Base-by-base conservation (phyloP, 768 basidiomycete genomes). In the Lentinula lateritia region DNA sequence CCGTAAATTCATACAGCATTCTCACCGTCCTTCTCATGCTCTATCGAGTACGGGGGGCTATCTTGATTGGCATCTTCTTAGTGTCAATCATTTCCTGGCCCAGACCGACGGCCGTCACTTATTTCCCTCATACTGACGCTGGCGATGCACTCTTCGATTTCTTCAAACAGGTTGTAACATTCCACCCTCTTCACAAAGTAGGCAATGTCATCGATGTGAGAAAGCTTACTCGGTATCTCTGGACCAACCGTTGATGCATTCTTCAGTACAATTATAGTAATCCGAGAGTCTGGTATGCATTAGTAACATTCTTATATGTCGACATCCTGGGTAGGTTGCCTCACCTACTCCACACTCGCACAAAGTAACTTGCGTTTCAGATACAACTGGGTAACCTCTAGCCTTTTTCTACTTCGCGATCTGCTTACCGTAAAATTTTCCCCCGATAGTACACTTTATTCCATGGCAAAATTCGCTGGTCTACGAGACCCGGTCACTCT, bases 401-500 rank as follows among this genome's bases (percentile, higher is more conserved):
- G 8, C 41, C 20, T 32, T 32, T 15, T 35, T 35, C 34, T 39
- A 46, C 42, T 18, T 36, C 20, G 8, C 9, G 9, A 16, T 32
- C 4, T 52, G 35, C 28, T 34, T 12, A 34, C n/a, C 43, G 36
- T 18, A 20, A 38, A 18, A 45, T 60, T 13, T 58, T 52, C 60
- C 72, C 75, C 78, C 61, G 79, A 75, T 34, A 88, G 92, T 68
- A 93, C 92, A 8, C 76, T 95, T 4, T 93, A 93, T 70, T 89
- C 92, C 42, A 93, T 95, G 92, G 90, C 91, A 58, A 92, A 90
- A 71, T 93, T 93, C 64, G 91, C 92, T 6, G 90, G 90, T n/a
- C 80, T 95, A 1, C 90, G 90, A 52, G 88, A 93, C 68, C 88
- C 88, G 1, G 83, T 90, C 13, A 93, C 92, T 28, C 77, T 92